Conservation (phyloP, 352 stramenopile species). For the Paralagenidium karlingii region DNA sequence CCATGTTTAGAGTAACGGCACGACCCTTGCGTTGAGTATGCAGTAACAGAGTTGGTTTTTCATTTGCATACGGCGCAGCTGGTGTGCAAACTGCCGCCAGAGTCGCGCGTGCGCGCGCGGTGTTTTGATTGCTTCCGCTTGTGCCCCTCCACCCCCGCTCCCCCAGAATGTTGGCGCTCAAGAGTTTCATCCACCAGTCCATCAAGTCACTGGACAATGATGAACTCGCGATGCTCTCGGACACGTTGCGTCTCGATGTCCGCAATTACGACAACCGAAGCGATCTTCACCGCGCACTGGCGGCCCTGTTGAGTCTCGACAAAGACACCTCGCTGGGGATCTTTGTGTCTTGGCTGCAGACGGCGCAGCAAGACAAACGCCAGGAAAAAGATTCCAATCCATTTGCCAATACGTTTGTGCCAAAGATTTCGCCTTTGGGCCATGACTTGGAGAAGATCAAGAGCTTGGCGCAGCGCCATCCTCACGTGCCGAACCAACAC, state of each 20-base stretch:
- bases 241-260: slow-evolving; percentile 50
- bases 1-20: no score
- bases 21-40: no score
- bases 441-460: no score
- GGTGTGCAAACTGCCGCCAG: no score
- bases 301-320: slow-evolving; percentile 50
- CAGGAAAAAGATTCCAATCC: slow-evolving; percentile 15
- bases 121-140: no score
- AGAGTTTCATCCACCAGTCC: slow-evolving; percentile 49
- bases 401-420: slow-evolving; percentile 59
- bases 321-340: slow-evolving; percentile 54
- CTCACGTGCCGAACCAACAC: background rate
- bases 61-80: no score
- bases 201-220: slow-evolving; percentile 30
- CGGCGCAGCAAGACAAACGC: slow-evolving; percentile 9
- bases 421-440: slow-evolving; percentile 22
- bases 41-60: no score
- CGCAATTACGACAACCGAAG: slow-evolving; percentile 34
- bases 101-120: no score
- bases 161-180: slow-evolving; percentile 35
- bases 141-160: background rate
- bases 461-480: slow-evolving; percentile 4
- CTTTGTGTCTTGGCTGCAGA: slow-evolving; percentile 53
- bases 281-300: slow-evolving; percentile 49
- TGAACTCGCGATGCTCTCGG: slow-evolving; percentile 28